Percentiles rank a stretch among this genome's conserved stretches.
Conservation (phyloP, 768 basidiomycete genomes). For the Auriscalpium microsporum region DNA sequence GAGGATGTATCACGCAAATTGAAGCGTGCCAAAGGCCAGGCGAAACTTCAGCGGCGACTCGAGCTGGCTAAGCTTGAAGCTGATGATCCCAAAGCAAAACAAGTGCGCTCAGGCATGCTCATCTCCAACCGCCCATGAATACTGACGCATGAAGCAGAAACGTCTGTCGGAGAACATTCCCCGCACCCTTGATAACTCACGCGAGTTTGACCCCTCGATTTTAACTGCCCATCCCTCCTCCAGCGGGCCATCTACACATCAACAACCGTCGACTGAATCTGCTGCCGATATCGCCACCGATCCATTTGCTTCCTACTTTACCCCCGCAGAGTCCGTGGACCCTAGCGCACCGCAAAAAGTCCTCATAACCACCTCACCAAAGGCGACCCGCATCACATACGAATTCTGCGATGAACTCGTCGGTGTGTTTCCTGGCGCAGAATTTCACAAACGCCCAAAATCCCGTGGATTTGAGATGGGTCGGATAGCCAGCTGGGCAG, state of each 20-base stretch:
- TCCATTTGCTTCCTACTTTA: conserved; percentile 72
- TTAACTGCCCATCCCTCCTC: conserved; percentile 43
- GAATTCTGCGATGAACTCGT: conserved; percentile 90
- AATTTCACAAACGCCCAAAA: conserved; percentile 79
- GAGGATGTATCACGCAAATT: conserved; percentile 65
- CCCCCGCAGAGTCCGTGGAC: conserved; percentile 41
- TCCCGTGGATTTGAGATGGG: conserved; percentile 89
- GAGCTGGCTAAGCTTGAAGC: conserved; percentile 71
- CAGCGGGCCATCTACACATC: conserved; percentile 6
- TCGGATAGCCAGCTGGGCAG: conserved; percentile 87
- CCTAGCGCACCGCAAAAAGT: conserved; percentile 76
- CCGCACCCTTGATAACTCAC: conserved; percentile 86
- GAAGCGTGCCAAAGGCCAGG: conserved; percentile 72
- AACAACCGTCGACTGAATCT: conserved; percentile 44
- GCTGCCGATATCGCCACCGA: conserved; percentile 65
- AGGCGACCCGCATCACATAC: conserved; percentile 82
- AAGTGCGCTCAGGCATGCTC: conserved; percentile 36
- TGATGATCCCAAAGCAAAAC: conserved; percentile 67
- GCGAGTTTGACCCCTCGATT: conserved; percentile 72
- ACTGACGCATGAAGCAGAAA: conserved; percentile 40
- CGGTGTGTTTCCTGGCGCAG: conserved; percentile 85
- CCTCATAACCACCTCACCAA: conserved; percentile 83
- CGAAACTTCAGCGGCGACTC: conserved; percentile 73
- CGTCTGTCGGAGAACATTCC: conserved; percentile 81
- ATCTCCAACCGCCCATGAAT: neutral